phyloP scores from a whole-genome alignment of 306 rosid genomes.

The Pyrus communis region DNA sequence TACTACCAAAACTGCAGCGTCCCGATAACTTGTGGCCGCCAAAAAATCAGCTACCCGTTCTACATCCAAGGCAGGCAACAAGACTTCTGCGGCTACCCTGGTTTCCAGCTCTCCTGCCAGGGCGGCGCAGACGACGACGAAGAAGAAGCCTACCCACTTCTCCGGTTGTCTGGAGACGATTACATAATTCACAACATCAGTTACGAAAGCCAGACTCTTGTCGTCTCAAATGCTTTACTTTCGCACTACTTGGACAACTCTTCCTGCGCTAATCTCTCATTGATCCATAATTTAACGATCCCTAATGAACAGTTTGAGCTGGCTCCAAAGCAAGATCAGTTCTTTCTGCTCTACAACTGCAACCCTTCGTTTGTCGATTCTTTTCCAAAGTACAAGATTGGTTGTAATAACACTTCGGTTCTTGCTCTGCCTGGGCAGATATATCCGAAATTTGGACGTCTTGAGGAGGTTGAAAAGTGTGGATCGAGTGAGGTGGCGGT shows the following conservation, averaged over 20 bases:
- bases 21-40: constrained; percentile 28
- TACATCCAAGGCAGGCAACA: constrained; percentile 21
- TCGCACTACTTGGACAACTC: neutral
- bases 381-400: constrained; percentile 1
- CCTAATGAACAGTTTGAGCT: neutral
- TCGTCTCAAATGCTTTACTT: constrained; percentile 32
- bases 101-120: constrained; percentile 38
- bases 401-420: constrained; percentile 19
- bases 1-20: constrained; percentile 25
- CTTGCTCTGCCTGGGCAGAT: constrained; percentile 26
- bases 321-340: neutral
- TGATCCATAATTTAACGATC: constrained; percentile 5
- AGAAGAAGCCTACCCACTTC: constrained; percentile 9
- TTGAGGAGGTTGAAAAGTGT: neutral
- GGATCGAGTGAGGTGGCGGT: neutral
- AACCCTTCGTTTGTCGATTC: neutral
- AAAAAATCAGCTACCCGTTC: constrained; percentile 40
- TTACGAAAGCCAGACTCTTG: neutral
- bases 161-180: constrained; percentile 8
- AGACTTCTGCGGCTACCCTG: constrained; percentile 44
- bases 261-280: neutral
- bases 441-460: neutral
- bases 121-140: neutral
- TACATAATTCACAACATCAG: constrained; percentile 28
- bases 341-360: constrained; percentile 29